Evolutionary conservation across 495 filamentous ascomycete genomes (phyloP), one percentile per base, ranked within the genome.

Genomic region (Aspergillus sclerotioniger): DNA sequence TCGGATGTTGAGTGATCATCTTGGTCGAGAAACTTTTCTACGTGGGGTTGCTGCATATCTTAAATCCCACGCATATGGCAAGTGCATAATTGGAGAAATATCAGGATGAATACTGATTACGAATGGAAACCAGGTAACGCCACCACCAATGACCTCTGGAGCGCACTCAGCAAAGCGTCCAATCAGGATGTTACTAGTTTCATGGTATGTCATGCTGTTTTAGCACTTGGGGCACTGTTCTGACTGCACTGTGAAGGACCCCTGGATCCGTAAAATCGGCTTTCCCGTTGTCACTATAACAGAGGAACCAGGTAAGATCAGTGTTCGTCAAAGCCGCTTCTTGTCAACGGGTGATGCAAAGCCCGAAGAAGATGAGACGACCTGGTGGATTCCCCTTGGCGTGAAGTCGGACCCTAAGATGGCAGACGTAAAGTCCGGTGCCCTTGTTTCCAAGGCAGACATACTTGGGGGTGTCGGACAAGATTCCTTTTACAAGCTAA

Each of bases 341-440:
- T 78, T 98, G 15, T 88, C 86, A 41, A 92, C 90, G 29, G 94
- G 94, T 13, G 94, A 98, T 69, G 88, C 89, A 46, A 96, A 91
- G 67, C 85, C 90, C 6, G 86, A 91, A 64, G 94, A 98, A 53
- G 91, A 98, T 70, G 71, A 88, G 67, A 96, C 91, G 2, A 85
- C 82, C n/a, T 98, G 94, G 94, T 97, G 94, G 92, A 83, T 97
- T 62, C 94, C 94, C 16, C 80, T 98, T 13, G 87, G 87, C 20
- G 76, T 98, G 45, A 87, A 86, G 65, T 81, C 84, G 9, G 81
- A 75, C 15, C 49, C 71, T 53, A 54, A 74, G 51, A 56, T 75
- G 52, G 58, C 71, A 25, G 64, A 65, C 41, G 60, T 71, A 33
- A 67, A 76, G 19, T 67, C 68, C 19, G 68, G 70, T 45, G 86